Base-by-base conservation (phyloP, 2,329 filamentous ascomycete genomes). In the Ophidiomyces ophidiicola region DNA sequence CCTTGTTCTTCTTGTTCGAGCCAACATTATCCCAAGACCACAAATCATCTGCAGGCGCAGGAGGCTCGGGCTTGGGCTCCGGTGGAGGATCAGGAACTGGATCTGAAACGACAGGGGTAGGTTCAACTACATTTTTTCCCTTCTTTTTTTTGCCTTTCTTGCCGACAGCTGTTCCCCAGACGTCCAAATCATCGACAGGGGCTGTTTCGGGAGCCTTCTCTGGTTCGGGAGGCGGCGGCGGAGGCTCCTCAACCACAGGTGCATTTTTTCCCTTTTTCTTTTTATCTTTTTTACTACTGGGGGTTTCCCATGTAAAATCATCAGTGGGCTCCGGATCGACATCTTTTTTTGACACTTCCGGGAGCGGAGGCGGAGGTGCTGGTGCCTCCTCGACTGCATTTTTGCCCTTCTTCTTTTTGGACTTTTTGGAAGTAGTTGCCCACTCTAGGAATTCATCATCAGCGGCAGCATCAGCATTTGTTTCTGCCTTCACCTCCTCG, bases 381-480 rank as follows among this genome's bases (percentile, higher is more conserved):
- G 33, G 32, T 25, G 30, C 25, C n/a, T 37, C 21, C 26, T 52
- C 54, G 20, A 44, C 37, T 14, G 44, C 42, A 11, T 36, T 24
- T 4, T 38, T 37, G 50, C 64, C 60, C 36, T 61, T 63, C 48
- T 64, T 66, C 43, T 59, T 57, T 43, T 58, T 55, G 26, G 48
- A 45, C 31, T 51, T 49, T 37, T 47, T 29, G 36, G 41, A 64
- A 59, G 12, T 58, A 56, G 11, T 48, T 46, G 41, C 53, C 57
- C 43, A 56, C 56, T 43, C 39, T 25, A 41, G 11, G 7, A 11
- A 8, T 26, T 26, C 24, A 26, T 26, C 10, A 19, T 36, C 33
- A 10, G n/a, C 39, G 8, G 4, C 31, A 29, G n/a, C 5, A 10
- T 41, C 32, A n/a, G 17, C 11, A 11, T 29, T 31, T 6, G 17